Base-by-base conservation (phyloP, 345 rosid species). In the Gossypium thurberi region DNA sequence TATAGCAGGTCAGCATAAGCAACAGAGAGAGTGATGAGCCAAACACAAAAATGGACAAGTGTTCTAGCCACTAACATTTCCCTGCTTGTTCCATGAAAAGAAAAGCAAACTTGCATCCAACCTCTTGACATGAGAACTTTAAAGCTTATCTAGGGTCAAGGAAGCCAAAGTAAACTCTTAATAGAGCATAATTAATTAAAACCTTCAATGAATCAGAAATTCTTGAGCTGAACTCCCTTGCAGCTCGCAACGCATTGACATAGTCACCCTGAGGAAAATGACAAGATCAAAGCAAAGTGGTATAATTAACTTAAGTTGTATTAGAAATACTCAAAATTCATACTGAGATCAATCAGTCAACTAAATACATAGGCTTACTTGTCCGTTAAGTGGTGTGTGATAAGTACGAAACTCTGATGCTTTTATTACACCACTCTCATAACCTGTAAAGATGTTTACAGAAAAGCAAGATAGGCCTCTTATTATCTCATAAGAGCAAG, bases 391-490 rank as follows among this genome's bases (percentile, higher is more conserved):
- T 55, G 98, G 98, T 23, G 89, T 92, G 72, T 90, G 98, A 82
- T 89, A 94, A 17, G 98, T 92, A 71, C 98, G 98, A 79, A 90
- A 92, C 81, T 89, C 91, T 57, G 98, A 89, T 69, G 98, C 98
- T 47, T 59, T 89, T 73, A 94, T 88, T 70, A 90, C 86, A 75
- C 97, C 95, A 75, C 79, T 85, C 80, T 87, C 90, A 69, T 88
- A 92, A 60, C 92, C 98, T 94, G 85, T 74, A 74, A 73, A 78
- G 53, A 58, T 50, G 65, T 76, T 68, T 40, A 40, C 28, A 52
- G 43, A 47, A 56, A 71, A 18, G n/a, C 60, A 56, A 14, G 37
- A 69, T 58, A 61, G 33, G 43, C 47, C 23, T 72, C 25, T 46
- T 42, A 2, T 73, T 76, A 43, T 20, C 68, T 47, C 72, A 74